Evolutionary conservation across 1,284 basidiomycete species (phyloP).

Genomic region (Fomitiporia mediterranea): DNA sequence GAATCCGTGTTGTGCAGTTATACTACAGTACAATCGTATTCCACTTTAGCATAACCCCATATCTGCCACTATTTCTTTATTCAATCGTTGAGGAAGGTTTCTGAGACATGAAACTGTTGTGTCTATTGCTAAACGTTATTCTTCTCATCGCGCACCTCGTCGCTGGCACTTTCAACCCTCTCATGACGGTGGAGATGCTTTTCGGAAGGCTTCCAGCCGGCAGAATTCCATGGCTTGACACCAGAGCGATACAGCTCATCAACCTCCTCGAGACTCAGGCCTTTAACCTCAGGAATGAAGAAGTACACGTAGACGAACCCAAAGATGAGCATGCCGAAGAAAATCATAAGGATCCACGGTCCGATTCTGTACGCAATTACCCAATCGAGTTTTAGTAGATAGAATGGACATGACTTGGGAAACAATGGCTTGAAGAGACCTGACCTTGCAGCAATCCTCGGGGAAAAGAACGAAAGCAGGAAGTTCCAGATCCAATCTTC

Average conservation of each 20-base stretch:
- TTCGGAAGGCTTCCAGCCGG: slow-evolving; percentile 47
- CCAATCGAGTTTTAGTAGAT: no score
- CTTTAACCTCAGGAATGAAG: slow-evolving; percentile 72
- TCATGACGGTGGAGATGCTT: slow-evolving; percentile 24
- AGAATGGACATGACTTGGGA: background rate
- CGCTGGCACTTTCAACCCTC: slow-evolving; percentile 19
- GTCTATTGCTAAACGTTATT: no score
- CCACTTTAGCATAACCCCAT: no score
- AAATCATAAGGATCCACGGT: slow-evolving; percentile 72
- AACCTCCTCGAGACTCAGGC: slow-evolving; percentile 73
- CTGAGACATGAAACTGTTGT: no score
- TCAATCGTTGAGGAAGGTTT: no score
- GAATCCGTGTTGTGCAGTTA: no score
- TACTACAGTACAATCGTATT: no score
- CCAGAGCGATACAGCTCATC: slow-evolving; percentile 68
- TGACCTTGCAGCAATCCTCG: slow-evolving; percentile 51
- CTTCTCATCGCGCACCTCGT: slow-evolving; percentile 21
- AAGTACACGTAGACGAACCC: slow-evolving; percentile 65
- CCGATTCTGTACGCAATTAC: slow-evolving; percentile 45
- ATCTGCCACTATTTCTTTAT: no score
- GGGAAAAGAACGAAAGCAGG: slow-evolving; percentile 65
- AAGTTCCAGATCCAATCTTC: slow-evolving; percentile 68
- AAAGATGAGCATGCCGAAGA: slow-evolving; percentile 71
- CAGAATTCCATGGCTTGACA: slow-evolving; percentile 62
- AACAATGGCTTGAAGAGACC: background rate